These are phyloP conservation scores for Gnaphalium uliginosum DNA, from an alignment of 129 eudicot species.

Conservation along the genomic window DNA sequence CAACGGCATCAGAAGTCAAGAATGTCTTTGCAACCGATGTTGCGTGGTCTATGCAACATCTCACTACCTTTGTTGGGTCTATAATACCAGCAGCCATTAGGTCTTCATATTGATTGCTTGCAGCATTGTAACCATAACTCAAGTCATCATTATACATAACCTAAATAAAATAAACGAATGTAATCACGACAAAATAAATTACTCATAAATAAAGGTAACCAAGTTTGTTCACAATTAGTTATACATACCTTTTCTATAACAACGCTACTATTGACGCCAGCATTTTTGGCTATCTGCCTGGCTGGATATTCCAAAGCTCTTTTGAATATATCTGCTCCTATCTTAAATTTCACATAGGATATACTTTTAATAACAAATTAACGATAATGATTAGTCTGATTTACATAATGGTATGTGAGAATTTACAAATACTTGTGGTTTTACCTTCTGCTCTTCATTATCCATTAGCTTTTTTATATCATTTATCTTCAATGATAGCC, in stretches of 20 bases:
- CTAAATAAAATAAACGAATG: slow-evolving; percentile 38
- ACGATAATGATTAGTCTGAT: neutral
- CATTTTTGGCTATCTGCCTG: slow-evolving; percentile 82
- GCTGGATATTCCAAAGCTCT: slow-evolving; percentile 78
- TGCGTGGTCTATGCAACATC: slow-evolving; percentile 93
- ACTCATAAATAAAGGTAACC: neutral
- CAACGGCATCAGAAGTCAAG: slow-evolving; percentile 81
- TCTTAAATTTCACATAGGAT: slow-evolving; percentile 36
- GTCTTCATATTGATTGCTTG: slow-evolving; percentile 65
- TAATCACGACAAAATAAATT: neutral
- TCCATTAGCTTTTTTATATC: slow-evolving; percentile 57
- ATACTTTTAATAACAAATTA: neutral
- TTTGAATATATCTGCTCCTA: slow-evolving; percentile 87
- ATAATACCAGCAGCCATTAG: slow-evolving; percentile 73
- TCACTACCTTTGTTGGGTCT: slow-evolving; percentile 88
- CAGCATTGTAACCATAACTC: slow-evolving; percentile 83
- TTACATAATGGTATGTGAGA: neutral
- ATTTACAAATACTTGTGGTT: slow-evolving; percentile 6
- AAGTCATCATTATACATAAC: slow-evolving; percentile 49
- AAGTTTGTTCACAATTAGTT: neutral
- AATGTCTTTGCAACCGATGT: slow-evolving; percentile 90
- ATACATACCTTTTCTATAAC: slow-evolving; percentile 67
- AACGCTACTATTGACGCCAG: slow-evolving; percentile 82
- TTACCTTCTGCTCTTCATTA: slow-evolving; percentile 88
- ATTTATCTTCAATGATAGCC: slow-evolving; percentile 67